Base-by-base conservation (phyloP, 495 filamentous ascomycete genomes). In the Ascobolus immersus region DNA sequence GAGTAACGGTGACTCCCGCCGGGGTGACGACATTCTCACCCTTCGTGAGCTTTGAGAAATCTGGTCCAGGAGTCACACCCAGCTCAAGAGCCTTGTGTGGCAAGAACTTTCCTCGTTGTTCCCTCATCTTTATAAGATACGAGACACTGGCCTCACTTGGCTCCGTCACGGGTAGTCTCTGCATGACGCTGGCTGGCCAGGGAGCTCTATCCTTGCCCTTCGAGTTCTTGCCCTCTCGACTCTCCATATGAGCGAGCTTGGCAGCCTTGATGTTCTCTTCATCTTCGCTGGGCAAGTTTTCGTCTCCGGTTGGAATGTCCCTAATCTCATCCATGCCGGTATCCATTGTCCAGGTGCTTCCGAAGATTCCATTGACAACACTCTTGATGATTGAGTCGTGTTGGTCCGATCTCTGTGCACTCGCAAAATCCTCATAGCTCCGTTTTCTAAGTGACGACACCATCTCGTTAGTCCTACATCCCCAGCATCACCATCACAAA, bases 31-130 rank as follows among this genome's bases (percentile, higher is more conserved):
- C 60, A 40, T 45, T 58, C 38, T 67, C 17, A 4, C 70, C 70
- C 2, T 32, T 33, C 0, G 59, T 51, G 9, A 80, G 55, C 21
- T 42, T 31, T 7, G 47, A 49, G 39, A 54, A 86, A n/a, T 65
- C 50, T 2, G 47, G 53, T 0, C 56, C 60, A 21, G 48, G 55
- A 12, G 41, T 42, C 1, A 93, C 61, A 3, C 69, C 69, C 9
- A 76, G 48, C 24, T 49, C 51, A 32, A 41, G 51, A 0, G 82
- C 89, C 38, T 55, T 64, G n/a, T 57, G 37, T 4, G 61, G 48
- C 17, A 72, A 56, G 47, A 99, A 93, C 44, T 72, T 82, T 10
- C 86, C 86, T 17, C 84, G 65, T 22, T 71, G 58, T 27, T 65
- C 58, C 37, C 82, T 69, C 20, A 58, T 67, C 30, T 72, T 73